A percentile compares a stretch with the other conserved stretches of the same genome.
Evolutionary conservation across 2,329 filamentous ascomycete species (phyloP).

Genomic region (Cyclaneusma minus): DNA sequence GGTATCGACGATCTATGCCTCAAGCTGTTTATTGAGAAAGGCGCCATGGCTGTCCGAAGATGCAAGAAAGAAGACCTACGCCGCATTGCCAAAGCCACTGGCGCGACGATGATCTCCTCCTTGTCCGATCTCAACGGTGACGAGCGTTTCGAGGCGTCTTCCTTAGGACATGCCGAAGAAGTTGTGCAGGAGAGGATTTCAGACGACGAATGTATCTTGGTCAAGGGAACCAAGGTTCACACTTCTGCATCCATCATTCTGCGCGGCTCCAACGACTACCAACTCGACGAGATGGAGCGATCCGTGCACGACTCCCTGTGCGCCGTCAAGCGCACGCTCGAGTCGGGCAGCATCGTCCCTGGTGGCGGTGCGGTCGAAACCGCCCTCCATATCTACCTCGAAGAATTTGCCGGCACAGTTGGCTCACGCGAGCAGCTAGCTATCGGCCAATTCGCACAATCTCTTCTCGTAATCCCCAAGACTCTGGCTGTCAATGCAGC

Average conservation of each 20-base stretch:
- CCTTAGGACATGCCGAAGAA: constrained; percentile 83
- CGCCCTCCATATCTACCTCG: constrained; percentile 96
- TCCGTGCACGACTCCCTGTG: constrained; percentile 94
- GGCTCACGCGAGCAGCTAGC: constrained; percentile 94
- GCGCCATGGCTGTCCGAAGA: constrained; percentile 86
- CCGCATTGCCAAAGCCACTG: constrained; percentile 90
- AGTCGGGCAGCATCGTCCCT: constrained; percentile 92
- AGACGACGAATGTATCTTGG: constrained; percentile 92
- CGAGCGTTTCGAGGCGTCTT: constrained; percentile 85
- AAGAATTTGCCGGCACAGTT: constrained; percentile 96
- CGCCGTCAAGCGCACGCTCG: constrained; percentile 90
- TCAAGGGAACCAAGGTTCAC: constrained; percentile 90
- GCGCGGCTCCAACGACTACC: constrained; percentile 88
- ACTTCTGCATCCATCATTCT: constrained; percentile 93
- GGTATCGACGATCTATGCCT: constrained; percentile 93
- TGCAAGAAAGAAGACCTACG: constrained; percentile 98
- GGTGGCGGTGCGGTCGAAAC: constrained; percentile 95
- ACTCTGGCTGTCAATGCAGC: constrained; percentile 94
- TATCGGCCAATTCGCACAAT: constrained; percentile 92
- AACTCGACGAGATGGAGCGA: constrained; percentile 97
- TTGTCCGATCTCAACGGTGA: constrained; percentile 95
- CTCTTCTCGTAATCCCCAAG: constrained; percentile 88
- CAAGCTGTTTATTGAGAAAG: constrained; percentile 87
- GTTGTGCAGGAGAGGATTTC: constrained; percentile 97
- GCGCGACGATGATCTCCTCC: constrained; percentile 82